Evolutionary conservation across 495 filamentous ascomycete genomes (phyloP).

Genomic region (Penicillium steckii): DNA sequence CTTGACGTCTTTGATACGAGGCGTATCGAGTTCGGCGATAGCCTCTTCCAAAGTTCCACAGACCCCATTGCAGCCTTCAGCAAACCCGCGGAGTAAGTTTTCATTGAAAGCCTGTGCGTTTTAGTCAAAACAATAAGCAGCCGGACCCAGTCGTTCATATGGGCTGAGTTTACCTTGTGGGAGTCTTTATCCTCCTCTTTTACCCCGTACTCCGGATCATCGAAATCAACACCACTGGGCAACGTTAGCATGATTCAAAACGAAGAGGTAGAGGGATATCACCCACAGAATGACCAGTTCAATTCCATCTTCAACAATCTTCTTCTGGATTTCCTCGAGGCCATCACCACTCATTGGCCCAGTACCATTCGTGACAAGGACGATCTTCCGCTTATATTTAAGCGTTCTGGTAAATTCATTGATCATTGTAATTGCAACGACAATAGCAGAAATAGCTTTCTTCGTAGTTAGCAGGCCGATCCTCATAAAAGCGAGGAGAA

Average conservation of each 20-base stretch:
- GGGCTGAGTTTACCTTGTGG: constrained; percentile 51
- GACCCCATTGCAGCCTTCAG: constrained; percentile 62
- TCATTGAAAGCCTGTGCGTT: constrained; percentile 62
- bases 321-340: constrained; percentile 62
- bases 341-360: constrained; percentile 65
- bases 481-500: too few relatives aligned
- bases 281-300: constrained; percentile 78
- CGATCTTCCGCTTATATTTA: constrained; percentile 82
- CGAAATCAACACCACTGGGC: constrained; percentile 87
- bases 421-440: constrained; percentile 87
- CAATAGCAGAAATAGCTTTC: constrained; percentile 79
- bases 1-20: constrained; percentile 68
- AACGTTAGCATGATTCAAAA: constrained; percentile 23
- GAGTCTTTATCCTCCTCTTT: constrained; percentile 87
- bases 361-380: constrained; percentile 79
- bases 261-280: not conserved
- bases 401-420: constrained; percentile 75
- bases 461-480: too few relatives aligned
- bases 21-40: constrained; percentile 70
- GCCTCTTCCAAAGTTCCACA: constrained; percentile 86
- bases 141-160: not conserved
- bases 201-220: constrained; percentile 85
- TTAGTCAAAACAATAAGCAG: not conserved
- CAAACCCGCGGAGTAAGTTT: constrained; percentile 56
- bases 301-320: constrained; percentile 72